Base-by-base conservation (phyloP, 2,329 filamentous ascomycete species). In the Hypoxylon sp. region DNA sequence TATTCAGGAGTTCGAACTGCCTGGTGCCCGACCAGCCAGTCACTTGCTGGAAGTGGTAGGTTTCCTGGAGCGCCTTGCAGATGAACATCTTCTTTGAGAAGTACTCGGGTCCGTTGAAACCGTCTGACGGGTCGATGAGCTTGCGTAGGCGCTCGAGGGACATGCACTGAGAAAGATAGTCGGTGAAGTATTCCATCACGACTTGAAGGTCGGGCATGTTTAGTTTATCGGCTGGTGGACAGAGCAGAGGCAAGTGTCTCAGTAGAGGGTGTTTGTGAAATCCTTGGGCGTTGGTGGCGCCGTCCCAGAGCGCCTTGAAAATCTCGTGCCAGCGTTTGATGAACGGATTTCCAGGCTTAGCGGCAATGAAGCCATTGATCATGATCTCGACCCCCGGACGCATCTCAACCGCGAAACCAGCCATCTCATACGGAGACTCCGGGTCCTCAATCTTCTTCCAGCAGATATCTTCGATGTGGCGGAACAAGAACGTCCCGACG, bases 291-390 rank as follows among this genome's bases (percentile, higher is more conserved):
- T 72, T 72, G 11, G 71, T 73, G 3, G 41, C 63, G 3, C 69
- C 72, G 15, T 71, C 64, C 75, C 76, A 77, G 7, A 78, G 63
- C 4, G 70, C 58, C 42, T 68, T 51, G 55, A 74, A 77, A 11
- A 74, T 68, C 10, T 74, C 70, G 53, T 77, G 72, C 77, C 78
- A 79, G 54, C 67, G 71, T 60, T 74, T 76, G 52, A 81, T 77
- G 56, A 81, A 79, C 0, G 67, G 66, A 48, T 79, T 76, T 8
- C 73, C 73, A 29, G 75, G 75, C 31, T 77, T 73, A 1, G 73
- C 67, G 2, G 76, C 76, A 10, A 81, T 72, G 58, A 81, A 80
- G 43, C 76, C 74, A 48, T 81, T 81, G 23, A 69, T 45, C 64
- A 69, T 67, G 33, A 64, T 61, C n/a, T 69, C 60, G 8, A 66